Base-by-base conservation (phyloP, 495 filamentous ascomycete species). In the Terfezia claveryi region DNA sequence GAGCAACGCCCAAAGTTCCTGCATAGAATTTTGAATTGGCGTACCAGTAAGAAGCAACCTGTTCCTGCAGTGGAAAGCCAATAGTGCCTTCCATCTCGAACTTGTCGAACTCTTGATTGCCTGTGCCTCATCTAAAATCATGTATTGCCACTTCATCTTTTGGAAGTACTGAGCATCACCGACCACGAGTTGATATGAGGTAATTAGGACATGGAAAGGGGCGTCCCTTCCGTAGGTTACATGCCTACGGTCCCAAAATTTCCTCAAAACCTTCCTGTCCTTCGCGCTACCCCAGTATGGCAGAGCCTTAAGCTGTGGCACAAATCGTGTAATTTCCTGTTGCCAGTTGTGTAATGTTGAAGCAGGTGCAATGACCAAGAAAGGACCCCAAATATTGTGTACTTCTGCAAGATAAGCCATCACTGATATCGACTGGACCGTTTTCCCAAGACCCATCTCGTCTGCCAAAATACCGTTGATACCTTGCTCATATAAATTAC, bases 391-490 rank as follows among this genome's bases (percentile, higher is more conserved):
- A 65, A 98, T 94, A 60, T 93, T 87, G 71, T 98, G 85, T 57
- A 82, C 80, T 69, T 98, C 92, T 10, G 91, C 91, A 17, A 98
- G 81, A 66, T 98, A 96, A 12, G 87, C 88, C 92, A 98, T 96
- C 57, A 98, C 92, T 3, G 91, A 96, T 56, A 98, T 98, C 7
- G 87, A 94, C 72, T 98, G 91, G 20, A 98, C 87, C 16, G 91
- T 98, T 69, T 98, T 98, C 61, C 91, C 91, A 36, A 98, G 82
- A 79, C 91, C 91, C 91, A 98, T 98, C 71, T 98, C 91, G 63
- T 98, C 91, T 60, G 91, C 91, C 56, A 98, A 72, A 56, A 98
- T 98, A 66, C 91, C 92, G 72, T 98, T 98, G 80, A 98, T 98
- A 67, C 91, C 91, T 67, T 98, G 91, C 66, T 98, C 91, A 71